Evolutionary conservation across 2,329 filamentous ascomycete genomes (phyloP).

Genomic region (Ceratocystiopsis sp.): DNA sequence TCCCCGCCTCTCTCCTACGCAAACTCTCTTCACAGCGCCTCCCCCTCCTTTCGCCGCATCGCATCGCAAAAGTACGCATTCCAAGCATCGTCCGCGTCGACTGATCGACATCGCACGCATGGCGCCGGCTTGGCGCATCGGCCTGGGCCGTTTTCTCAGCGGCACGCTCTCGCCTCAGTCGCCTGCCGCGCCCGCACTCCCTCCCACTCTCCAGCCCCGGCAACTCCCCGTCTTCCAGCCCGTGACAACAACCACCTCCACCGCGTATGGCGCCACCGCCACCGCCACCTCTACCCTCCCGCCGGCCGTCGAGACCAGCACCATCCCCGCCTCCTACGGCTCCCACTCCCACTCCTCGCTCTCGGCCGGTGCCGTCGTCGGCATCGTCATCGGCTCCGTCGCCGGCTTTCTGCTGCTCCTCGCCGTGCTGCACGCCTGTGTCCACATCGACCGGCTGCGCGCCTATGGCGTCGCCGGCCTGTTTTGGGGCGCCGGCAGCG

Average conservation of each 20-base stretch:
- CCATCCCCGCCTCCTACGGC: slow-evolving; percentile 17
- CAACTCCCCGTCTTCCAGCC: background rate
- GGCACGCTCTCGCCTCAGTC: no score
- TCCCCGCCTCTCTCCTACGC: no score
- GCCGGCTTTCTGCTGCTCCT: slow-evolving; percentile 24
- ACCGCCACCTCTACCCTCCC: slow-evolving; percentile 3
- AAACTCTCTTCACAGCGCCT: no score
- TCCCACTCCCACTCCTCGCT: slow-evolving; percentile 10
- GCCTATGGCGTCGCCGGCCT: background rate
- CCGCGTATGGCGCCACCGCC: background rate
- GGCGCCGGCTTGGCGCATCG: no score
- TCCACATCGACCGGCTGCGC: slow-evolving; percentile 13
- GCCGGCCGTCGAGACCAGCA: slow-evolving; percentile 10
- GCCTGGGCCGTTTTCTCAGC: no score
- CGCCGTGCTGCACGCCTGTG: slow-evolving; percentile 17
- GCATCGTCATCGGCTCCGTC: slow-evolving; percentile 23
- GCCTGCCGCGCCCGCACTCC: no score
- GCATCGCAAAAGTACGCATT: no score
- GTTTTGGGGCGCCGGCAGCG: background rate
- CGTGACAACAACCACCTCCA: background rate
- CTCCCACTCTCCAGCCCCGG: no score
- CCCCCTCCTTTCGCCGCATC: no score
- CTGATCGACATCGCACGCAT: no score
- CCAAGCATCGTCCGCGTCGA: no score
- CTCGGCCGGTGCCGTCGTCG: slow-evolving; percentile 20